Base-by-base conservation (phyloP, 1,284 basidiomycete genomes). In the Apiotrichum akiyoshidainum region DNA sequence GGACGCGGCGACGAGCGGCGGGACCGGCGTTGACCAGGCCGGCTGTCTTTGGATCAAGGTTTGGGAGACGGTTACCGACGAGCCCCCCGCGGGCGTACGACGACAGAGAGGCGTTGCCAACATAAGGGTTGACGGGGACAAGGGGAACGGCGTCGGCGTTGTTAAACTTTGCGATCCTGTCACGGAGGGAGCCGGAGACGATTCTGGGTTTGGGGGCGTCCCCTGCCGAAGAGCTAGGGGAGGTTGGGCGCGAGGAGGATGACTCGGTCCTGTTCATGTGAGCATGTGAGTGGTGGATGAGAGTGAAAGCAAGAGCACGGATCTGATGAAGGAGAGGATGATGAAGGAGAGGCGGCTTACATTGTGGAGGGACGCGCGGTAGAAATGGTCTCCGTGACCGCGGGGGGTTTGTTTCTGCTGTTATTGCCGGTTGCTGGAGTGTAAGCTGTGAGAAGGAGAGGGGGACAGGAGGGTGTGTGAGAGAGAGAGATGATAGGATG, bases 141-240 rank as follows among this genome's bases (percentile, higher is more conserved):
- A 72, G 71, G 7, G 64, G 64, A 16, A 70, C 70, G 0, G 70
- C 64, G 12, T 68, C 73, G 37, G 70, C 64, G 44, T 76, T 74
- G 65, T 74, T 73, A 63, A 78, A 78, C 57, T 71, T 72, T 16
- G 76, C 76, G 45, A 78, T 78, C 35, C 76, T 70, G 57, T 78
- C 76, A 63, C 71, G 72, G 52, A 78, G 69, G 3, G 72, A 74
- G 44, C 73, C 70, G 19, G 71, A 72, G 10, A 76, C 70, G 46
- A 67, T 54, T 8, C 73, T 69, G 22, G 57, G 49, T 8, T 55
- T 60, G 12, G 22, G 59, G 12, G 37, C 37, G 21, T 50, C 48
- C 5, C 47, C 34, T 7, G 34, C 31, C 39, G 45, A 57, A n/a
- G 35, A 44, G 17, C 14, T 26, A 16, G 60, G 55, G 21, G 50